phyloP scores from a whole-genome alignment of 805 yeast genomes.

The Candida nitratophila region DNA sequence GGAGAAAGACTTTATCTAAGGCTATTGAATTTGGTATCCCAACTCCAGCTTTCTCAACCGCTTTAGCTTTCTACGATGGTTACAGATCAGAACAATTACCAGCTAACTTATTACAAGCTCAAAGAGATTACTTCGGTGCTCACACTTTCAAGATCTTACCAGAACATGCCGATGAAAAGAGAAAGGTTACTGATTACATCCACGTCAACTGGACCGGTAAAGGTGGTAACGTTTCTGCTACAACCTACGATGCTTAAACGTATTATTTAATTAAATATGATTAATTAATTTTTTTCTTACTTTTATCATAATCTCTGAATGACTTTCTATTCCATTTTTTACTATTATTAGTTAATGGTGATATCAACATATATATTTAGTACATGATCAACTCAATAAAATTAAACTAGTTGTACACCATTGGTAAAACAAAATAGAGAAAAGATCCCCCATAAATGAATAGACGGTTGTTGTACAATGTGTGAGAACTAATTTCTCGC shows the following conservation, averaged over 20 bases:
- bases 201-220: slow-evolving; percentile 99
- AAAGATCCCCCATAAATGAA: no score
- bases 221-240: slow-evolving; percentile 96
- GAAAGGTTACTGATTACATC: slow-evolving; percentile 76
- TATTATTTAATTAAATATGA: background rate
- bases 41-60: slow-evolving; percentile 96
- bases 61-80: slow-evolving; percentile 96
- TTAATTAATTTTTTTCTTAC: background rate
- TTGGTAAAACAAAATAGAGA: no score
- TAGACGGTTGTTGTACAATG: no score
- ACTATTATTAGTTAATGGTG: no score
- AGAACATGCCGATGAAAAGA: slow-evolving; percentile 65
- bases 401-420: background rate
- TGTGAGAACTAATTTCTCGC: no score
- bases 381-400: no score
- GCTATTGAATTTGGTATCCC: slow-evolving; percentile 88
- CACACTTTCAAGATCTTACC: slow-evolving; percentile 97
- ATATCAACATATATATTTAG: no score
- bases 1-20: slow-evolving; percentile 83
- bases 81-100: slow-evolving; percentile 94
- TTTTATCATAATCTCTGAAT: background rate
- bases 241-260: slow-evolving; percentile 82
- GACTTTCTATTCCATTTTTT: no score
- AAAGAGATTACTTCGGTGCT: slow-evolving; percentile 99
- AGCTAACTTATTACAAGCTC: slow-evolving; percentile 98